These are phyloP conservation scores for Colletotrichum noveboracense DNA, from an alignment of 2,329 filamentous ascomycete species.

Conservation along the genomic window DNA sequence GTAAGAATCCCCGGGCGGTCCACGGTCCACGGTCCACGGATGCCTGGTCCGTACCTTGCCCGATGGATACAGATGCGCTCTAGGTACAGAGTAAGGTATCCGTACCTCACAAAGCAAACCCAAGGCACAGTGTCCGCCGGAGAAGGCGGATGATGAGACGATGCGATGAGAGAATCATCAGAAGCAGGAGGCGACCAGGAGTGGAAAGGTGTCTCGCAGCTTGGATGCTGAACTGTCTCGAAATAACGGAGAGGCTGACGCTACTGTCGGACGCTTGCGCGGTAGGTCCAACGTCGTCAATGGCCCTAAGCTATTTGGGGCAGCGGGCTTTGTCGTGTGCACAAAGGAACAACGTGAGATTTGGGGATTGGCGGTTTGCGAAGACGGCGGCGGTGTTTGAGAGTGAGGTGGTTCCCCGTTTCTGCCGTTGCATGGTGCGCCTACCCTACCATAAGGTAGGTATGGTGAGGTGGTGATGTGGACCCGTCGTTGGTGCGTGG, in stretches of 20 bases:
- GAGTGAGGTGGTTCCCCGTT: neutral
- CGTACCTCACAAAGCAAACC: neutral
- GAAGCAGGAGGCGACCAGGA: neutral
- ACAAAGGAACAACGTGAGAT: neutral
- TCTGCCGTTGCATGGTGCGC: neutral
- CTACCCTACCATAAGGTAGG: too few relatives aligned
- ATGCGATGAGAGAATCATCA: neutral
- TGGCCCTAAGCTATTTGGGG: neutral
- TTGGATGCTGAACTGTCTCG: conserved; percentile 8
- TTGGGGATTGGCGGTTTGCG: neutral
- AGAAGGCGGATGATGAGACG: neutral
- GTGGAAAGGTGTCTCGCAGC: neutral
- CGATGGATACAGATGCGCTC: neutral
- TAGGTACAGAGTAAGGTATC: too few relatives aligned
- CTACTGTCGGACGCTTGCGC: conserved; percentile 18
- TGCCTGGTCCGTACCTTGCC: neutral
- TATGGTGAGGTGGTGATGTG: neutral
- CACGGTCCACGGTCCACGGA: neutral
- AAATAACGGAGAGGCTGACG: conserved; percentile 16
- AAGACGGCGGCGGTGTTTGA: neutral
- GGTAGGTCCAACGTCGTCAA: conserved; percentile 21
- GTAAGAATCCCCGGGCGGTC: neutral
- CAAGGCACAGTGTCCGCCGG: neutral
- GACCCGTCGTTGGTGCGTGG: neutral
- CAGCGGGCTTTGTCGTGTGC: neutral